A percentile compares a stretch with the other conserved stretches of the same genome.
Conservation (phyloP, 192 early-diverging fungal species). For the Backusella circina region DNA sequence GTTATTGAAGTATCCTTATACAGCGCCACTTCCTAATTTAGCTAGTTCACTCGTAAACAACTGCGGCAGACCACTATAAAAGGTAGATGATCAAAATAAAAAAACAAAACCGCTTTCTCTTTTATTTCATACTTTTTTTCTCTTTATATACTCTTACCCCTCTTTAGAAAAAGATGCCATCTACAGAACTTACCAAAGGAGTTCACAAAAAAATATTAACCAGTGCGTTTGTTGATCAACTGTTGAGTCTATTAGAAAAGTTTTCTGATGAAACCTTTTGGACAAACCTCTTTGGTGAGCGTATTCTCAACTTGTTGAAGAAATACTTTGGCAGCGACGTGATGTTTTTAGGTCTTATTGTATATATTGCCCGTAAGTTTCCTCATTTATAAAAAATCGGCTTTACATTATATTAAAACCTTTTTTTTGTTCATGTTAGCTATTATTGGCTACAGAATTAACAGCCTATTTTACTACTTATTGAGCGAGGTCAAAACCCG, state of each 20-base stretch:
- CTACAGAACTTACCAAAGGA: neutral
- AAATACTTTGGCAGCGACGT: conserved; percentile 22
- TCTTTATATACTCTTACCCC: neutral
- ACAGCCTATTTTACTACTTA: neutral
- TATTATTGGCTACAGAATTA: neutral
- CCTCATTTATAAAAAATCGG: neutral
- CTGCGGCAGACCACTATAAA: neutral
- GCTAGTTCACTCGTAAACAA: neutral
- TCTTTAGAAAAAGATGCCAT: neutral
- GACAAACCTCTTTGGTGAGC: conserved; percentile 12
- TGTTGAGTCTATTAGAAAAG: neutral
- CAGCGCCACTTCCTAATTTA: neutral
- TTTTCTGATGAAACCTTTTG: conserved; percentile 17
- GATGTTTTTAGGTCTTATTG: conserved; percentile 15
- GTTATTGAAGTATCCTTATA: neutral
- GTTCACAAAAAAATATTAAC: neutral
- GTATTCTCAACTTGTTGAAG: neutral
- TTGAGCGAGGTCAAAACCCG: neutral
- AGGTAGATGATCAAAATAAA: neutral
- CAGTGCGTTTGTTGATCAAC: neutral
- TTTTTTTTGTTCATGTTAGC: conserved; percentile 5
- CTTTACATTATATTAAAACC: neutral
- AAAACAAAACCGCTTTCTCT: neutral
- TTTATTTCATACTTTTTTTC: neutral
- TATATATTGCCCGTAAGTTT: conserved; percentile 24